These are phyloP conservation scores for Auricularia sp. DNA, from an alignment of 768 basidiomycete species.

Conservation along the genomic window DNA sequence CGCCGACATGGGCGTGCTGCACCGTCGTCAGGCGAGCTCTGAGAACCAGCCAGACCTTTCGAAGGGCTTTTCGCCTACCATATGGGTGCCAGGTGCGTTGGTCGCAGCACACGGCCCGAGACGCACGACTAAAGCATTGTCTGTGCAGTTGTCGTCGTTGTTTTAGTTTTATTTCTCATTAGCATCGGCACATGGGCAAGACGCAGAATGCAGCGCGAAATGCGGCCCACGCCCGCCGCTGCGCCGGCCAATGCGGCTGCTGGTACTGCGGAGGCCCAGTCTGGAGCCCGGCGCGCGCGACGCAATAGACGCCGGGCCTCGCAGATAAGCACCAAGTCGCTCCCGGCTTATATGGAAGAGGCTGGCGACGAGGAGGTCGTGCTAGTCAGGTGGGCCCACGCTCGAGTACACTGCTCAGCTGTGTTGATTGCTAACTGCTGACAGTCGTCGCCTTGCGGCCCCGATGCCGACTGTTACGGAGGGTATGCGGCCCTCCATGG, in stretches of 20 bases:
- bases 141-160: background rate
- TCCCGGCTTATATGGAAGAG: slow-evolving; percentile 76
- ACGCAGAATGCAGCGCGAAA: slow-evolving; percentile 17
- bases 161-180: background rate
- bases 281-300: slow-evolving; percentile 28
- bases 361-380: slow-evolving; percentile 77
- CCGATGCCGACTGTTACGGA: slow-evolving; percentile 1
- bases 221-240: slow-evolving; percentile 18
- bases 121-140: background rate
- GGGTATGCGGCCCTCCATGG: background rate
- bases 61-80: background rate
- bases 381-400: slow-evolving; percentile 36
- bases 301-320: slow-evolving; percentile 57
- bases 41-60: background rate
- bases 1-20: background rate
- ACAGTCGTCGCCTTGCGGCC: background rate
- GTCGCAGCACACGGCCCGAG: background rate
- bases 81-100: background rate
- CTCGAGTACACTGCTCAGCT: background rate
- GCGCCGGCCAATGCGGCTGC: slow-evolving; percentile 19
- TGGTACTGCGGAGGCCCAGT: slow-evolving; percentile 22
- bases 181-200: background rate
- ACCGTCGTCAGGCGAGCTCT: background rate
- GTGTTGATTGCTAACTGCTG: background rate
- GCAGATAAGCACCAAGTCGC: slow-evolving; percentile 65